These are phyloP conservation scores for Umbilicaria muhlenbergii DNA, from an alignment of 495 filamentous ascomycete species.

Conservation along the genomic window DNA sequence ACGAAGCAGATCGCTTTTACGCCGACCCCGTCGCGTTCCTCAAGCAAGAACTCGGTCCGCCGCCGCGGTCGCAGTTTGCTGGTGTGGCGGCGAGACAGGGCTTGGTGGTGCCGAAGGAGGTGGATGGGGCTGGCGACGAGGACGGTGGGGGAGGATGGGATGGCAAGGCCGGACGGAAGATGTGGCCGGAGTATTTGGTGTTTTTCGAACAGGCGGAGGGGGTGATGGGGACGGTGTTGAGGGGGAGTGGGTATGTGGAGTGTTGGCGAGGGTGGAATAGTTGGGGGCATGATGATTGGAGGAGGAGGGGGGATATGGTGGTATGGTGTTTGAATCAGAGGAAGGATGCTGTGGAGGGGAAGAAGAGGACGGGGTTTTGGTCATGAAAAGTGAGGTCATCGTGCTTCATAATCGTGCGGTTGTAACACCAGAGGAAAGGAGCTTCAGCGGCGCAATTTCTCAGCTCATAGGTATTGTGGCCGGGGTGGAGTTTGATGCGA, in stretches of 20 bases:
- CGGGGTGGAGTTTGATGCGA: no score
- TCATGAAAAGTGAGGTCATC: no score
- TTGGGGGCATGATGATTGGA: conserved; percentile 74
- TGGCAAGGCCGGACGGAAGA: conserved; percentile 16
- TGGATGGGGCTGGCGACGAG: conserved; percentile 7
- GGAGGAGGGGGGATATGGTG: conserved; percentile 70
- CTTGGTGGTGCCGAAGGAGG: conserved; percentile 16
- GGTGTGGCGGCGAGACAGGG: background rate
- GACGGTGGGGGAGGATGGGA: conserved; percentile 7
- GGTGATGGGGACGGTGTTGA: conserved; percentile 30
- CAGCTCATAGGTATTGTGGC: no score
- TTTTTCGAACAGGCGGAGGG: conserved; percentile 50
- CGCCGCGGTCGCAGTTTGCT: no score
- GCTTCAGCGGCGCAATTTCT: no score
- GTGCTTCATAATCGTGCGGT: no score
- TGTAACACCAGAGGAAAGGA: no score
- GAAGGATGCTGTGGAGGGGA: conserved; percentile 5
- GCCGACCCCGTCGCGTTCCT: conserved; percentile 47
- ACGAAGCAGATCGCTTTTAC: conserved; percentile 90
- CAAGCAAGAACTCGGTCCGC: conserved; percentile 26
- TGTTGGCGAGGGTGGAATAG: conserved; percentile 69
- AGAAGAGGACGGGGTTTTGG: background rate
- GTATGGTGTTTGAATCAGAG: conserved; percentile 48
- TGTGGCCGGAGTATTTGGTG: conserved; percentile 46
- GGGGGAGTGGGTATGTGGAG: conserved; percentile 42